These are phyloP conservation scores for Proliferodiscus dingleyae DNA, from an alignment of 2,329 filamentous ascomycete species.

Conservation along the genomic window DNA sequence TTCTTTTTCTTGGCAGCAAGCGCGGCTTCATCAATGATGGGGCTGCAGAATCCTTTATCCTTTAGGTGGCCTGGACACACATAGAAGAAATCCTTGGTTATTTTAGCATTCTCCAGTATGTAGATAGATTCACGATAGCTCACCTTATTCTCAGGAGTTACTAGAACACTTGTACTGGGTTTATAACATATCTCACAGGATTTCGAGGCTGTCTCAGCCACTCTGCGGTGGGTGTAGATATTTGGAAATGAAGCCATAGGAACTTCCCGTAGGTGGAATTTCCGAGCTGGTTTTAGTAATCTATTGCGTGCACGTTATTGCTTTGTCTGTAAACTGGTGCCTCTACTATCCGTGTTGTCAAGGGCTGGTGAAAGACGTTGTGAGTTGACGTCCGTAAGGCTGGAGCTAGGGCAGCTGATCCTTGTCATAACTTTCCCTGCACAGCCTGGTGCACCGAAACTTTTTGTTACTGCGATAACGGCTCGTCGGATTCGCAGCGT, in stretches of 20 bases:
- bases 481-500: background rate
- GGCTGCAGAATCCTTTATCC: conserved; percentile 74
- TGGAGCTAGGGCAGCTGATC: too few relatives aligned
- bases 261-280: too few relatives aligned
- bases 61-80: conserved; percentile 78
- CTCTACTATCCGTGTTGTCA: background rate
- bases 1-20: conserved; percentile 54
- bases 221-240: conserved; percentile 77
- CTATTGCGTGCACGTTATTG: too few relatives aligned
- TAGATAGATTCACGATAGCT: background rate
- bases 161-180: conserved; percentile 77
- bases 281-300: too few relatives aligned
- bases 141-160: conserved; percentile 86
- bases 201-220: conserved; percentile 78
- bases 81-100: conserved; percentile 77
- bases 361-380: background rate
- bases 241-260: conserved; percentile 57
- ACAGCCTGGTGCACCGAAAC: too few relatives aligned
- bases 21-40: conserved; percentile 65
- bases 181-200: conserved; percentile 91
- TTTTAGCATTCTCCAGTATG: conserved; percentile 1
- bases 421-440: too few relatives aligned
- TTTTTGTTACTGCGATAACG: too few relatives aligned
- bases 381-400: background rate
- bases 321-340: too few relatives aligned